Evolutionary conservation across 352 stramenopile genomes (phyloP).

Genomic region (Phytophthora syringae): DNA sequence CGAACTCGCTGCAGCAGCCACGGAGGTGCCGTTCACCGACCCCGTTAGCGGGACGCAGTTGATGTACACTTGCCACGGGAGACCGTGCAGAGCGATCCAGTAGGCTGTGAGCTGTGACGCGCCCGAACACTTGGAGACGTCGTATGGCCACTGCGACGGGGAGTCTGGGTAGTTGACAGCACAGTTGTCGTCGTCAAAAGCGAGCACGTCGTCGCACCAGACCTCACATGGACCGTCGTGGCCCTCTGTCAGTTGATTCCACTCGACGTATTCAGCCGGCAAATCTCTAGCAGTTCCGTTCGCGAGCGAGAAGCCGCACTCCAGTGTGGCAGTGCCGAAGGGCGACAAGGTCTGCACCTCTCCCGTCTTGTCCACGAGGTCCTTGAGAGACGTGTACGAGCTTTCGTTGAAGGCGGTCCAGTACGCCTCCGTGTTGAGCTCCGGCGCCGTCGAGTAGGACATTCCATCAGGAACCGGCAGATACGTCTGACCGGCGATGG

Average conservation of each 20-base stretch:
- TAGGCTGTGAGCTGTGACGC: constrained; percentile 36
- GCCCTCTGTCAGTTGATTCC: constrained; percentile 24
- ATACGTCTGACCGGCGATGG: constrained; percentile 25
- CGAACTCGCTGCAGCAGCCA: neutral
- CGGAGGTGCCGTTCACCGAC: constrained; percentile 14
- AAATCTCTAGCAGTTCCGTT: constrained; percentile 43
- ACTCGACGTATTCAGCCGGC: constrained; percentile 36
- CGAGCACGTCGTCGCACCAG: constrained; percentile 49
- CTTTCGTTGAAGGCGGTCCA: constrained; percentile 45
- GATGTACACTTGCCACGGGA: constrained; percentile 49
- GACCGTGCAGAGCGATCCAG: constrained; percentile 49
- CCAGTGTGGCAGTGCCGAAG: constrained; percentile 36
- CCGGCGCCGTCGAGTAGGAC: constrained; percentile 31
- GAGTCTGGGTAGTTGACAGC: constrained; percentile 32
- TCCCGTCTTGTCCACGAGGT: constrained; percentile 35
- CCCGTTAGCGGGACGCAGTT: constrained; percentile 28
- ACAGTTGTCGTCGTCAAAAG: constrained; percentile 53
- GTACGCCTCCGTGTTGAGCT: constrained; percentile 41
- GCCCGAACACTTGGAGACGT: constrained; percentile 21
- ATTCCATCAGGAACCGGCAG: constrained; percentile 30
- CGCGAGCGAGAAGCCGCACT: constrained; percentile 42
- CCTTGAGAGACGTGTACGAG: constrained; percentile 53
- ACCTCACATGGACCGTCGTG: constrained; percentile 62
- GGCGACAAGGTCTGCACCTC: constrained; percentile 32
- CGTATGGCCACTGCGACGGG: constrained; percentile 25